Percentiles rank a stretch among this genome's conserved stretches.
Evolutionary conservation across 2,329 filamentous ascomycete genomes (phyloP).

Genomic region (Penicillium sp.): DNA sequence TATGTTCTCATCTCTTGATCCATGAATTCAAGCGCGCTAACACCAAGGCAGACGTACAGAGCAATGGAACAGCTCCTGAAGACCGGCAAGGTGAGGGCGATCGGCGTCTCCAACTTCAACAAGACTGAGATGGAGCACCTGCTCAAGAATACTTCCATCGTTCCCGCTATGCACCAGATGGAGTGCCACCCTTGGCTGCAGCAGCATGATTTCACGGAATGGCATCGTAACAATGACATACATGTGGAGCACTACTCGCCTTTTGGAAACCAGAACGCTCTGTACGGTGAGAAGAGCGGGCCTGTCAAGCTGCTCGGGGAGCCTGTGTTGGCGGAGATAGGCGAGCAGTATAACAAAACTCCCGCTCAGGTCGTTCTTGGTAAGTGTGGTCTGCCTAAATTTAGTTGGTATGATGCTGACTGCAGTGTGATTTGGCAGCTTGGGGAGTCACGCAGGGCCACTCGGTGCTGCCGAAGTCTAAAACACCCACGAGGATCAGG

Average conservation of each 20-base stretch:
- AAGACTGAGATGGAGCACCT: conserved; percentile 49
- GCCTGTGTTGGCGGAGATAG: conserved; percentile 49
- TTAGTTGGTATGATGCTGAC: neutral
- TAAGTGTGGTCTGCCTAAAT: conserved; percentile 19
- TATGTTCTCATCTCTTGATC: conserved; percentile 19
- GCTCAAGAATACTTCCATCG: conserved; percentile 43
- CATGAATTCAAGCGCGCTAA: neutral
- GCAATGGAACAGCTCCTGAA: conserved; percentile 47
- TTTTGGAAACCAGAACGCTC: conserved; percentile 54
- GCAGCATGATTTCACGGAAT: conserved; percentile 49
- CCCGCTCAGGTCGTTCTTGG: conserved; percentile 52
- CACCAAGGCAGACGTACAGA: conserved; percentile 44
- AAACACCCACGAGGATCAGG: conserved; percentile 44
- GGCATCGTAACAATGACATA: conserved; percentile 50
- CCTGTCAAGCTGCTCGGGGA: conserved; percentile 53
- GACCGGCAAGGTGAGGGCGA: conserved; percentile 48
- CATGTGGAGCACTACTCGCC: conserved; percentile 56
- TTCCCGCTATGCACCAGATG: conserved; percentile 51
- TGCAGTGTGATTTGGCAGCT: conserved; percentile 31
- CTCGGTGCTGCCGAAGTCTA: conserved; percentile 54
- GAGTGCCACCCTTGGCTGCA: conserved; percentile 55
- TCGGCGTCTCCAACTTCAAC: conserved; percentile 55
- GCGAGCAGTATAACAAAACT: conserved; percentile 52
- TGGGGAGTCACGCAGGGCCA: conserved; percentile 54
- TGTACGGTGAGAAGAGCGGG: conserved; percentile 46